These are phyloP conservation scores for Macrolepiota albuminosa DNA, from an alignment of 768 basidiomycete species.

Conservation along the genomic window DNA sequence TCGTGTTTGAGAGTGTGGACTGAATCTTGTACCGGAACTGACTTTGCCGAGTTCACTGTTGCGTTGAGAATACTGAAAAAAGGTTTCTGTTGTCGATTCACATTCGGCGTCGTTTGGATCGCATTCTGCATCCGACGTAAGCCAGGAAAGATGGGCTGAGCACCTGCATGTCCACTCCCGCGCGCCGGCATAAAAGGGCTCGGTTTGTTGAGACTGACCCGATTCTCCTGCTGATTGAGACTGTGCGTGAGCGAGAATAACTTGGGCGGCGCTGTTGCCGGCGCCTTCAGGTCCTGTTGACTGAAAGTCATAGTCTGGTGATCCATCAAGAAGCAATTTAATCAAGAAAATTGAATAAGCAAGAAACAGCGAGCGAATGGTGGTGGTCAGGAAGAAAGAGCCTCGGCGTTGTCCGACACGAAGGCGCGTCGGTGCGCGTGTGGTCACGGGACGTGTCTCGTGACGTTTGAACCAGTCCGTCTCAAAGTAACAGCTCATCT, in stretches of 20 bases:
- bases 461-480: neutral
- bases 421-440: neutral
- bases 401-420: neutral
- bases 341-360: neutral
- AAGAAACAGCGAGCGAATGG: neutral
- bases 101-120: neutral
- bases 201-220: neutral
- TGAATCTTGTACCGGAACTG: neutral
- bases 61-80: neutral
- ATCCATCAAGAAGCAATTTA: neutral
- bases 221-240: slow-evolving; percentile 13
- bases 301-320: neutral
- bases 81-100: neutral
- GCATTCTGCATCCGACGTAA: slow-evolving; percentile 9
- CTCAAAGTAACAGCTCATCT: neutral
- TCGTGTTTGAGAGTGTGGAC: neutral
- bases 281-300: neutral
- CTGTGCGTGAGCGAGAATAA: slow-evolving; percentile 12
- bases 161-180: neutral
- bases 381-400: neutral
- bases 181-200: slow-evolving; percentile 1
- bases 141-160: slow-evolving; percentile 10
- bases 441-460: neutral
- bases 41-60: neutral
- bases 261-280: neutral